Conservation (phyloP, 2,329 filamentous ascomycete species). For the Epicoccum nigrum region DNA sequence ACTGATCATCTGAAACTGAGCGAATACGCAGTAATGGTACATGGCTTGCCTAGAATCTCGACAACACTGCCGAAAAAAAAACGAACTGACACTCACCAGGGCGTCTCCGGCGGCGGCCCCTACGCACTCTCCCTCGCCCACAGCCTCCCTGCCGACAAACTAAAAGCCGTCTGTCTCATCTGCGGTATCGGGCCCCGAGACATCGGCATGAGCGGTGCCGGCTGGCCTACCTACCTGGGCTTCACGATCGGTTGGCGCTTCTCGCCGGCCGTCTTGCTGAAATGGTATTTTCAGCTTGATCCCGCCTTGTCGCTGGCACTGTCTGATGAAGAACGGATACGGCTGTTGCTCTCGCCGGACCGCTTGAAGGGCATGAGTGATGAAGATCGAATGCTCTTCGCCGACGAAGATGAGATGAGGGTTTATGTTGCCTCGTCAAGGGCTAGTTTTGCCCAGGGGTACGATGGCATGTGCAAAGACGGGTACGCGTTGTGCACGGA, state of each 20-base stretch:
- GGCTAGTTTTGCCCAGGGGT: constrained; percentile 41
- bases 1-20: constrained; percentile 27
- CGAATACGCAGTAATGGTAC: constrained; percentile 35
- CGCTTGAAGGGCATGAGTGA: constrained; percentile 9
- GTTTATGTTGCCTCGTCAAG: constrained; percentile 26
- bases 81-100: constrained; percentile 18
- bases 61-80: no score
- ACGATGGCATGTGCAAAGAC: constrained; percentile 38
- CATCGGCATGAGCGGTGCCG: constrained; percentile 43
- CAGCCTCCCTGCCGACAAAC: constrained; percentile 23
- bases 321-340: constrained; percentile 24
- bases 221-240: constrained; percentile 31
- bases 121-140: constrained; percentile 40
- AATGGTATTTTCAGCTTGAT: constrained; percentile 34
- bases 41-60: not conserved
- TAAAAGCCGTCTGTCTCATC: constrained; percentile 34
- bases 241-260: constrained; percentile 42
- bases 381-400: constrained; percentile 33
- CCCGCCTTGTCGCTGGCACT: constrained; percentile 39
- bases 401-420: constrained; percentile 29
- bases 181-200: constrained; percentile 45
- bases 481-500: constrained; percentile 33
- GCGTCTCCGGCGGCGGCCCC: constrained; percentile 43
- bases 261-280: constrained; percentile 19
- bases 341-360: constrained; percentile 15